Evolutionary conservation across 768 basidiomycete species (phyloP).

Genomic region (Boletus rubescentipes): DNA sequence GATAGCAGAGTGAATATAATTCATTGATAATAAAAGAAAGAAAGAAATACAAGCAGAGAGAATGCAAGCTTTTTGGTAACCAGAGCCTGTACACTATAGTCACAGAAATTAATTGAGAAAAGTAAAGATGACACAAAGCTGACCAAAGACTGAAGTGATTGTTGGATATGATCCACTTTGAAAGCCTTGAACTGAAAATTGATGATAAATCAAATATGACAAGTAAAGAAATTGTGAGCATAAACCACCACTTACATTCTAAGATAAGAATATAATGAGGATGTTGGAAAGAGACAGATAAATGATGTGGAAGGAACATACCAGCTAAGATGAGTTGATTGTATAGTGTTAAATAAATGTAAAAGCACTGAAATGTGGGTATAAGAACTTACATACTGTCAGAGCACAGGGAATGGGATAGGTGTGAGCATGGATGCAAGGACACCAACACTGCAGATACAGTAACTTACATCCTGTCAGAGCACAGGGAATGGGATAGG

Average conservation of each 20-base stretch:
- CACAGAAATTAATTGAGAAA: not conserved
- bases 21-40: not conserved
- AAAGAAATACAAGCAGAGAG: not conserved
- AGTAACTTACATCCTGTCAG: no score
- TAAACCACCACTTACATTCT: not conserved
- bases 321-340: no score
- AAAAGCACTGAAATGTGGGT: no score
- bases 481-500: no score
- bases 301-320: no score
- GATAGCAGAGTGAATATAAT: not conserved
- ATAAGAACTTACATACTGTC: no score
- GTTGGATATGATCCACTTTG: not conserved
- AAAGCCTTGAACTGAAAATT: not conserved
- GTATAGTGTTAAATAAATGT: no score
- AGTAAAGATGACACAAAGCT: not conserved
- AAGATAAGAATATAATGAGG: not conserved
- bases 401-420: no score
- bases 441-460: no score
- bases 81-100: not conserved
- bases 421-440: no score
- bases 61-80: not conserved
- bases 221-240: no score
- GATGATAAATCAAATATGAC: not conserved
- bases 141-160: not conserved
- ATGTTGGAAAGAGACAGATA: no score